Evolutionary conservation across 768 basidiomycete species (phyloP), one percentile per base, ranked within the genome.

Genomic region (Lentinula edodes): DNA sequence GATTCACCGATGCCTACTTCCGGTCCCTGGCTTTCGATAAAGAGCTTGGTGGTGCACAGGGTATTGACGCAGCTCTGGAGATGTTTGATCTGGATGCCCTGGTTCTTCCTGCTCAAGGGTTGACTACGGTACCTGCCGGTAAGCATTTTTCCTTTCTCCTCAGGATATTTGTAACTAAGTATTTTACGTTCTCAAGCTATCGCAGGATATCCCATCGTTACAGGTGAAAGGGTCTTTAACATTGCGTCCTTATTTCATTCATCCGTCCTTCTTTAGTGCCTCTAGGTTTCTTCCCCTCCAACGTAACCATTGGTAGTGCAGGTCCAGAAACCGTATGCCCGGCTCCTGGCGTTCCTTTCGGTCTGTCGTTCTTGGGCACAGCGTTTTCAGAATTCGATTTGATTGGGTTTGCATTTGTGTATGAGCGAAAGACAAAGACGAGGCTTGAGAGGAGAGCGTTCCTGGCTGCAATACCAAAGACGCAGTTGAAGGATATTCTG

Each of bases 131-230:
- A 1, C 78, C 78, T 20, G 74, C 76, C 62, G 78, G 78, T 78
- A 55, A 53, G 67, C 35, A 13, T 32, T 34, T 35, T 34, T 15
- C 3, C 28, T 28, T 28, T 28, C 23, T 28, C 28, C 28, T 28
- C 28, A 28, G 28, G 28, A 28, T n/a, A n/a, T 28, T 28, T 28
- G 28, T 28, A 28, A 28, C 3, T 28, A 28, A 28, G 28, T 28
- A 28, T 3, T 28, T 2, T 3, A 28, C 28, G 28, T 28, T 28
- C 28, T 28, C 28, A 71, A 72, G 87, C 85, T 6, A 81, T 87
- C 60, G 83, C 84, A 5, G 87, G 86, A 12, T 88, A 87, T 65
- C 87, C 87, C 1, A 83, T 88, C 58, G 75, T 87, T 38, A 86
- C 87, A 20, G 85, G 86, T 83, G 28, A 57, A 28, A 28, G 3